Conservation (phyloP, 306 rosid species). For the Cucumis sativus region Cucumber_9930_V3 NC_026657.2:305001-305500, state of each 20-base stretch:
- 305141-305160: background rate
- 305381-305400: background rate
- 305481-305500: constrained; percentile 61
- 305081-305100: background rate
- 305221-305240: background rate
- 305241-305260: background rate
- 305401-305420: background rate
- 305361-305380: background rate
- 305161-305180: background rate
- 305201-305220: background rate
- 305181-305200: background rate
- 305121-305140: background rate
- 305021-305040: constrained; percentile 62
- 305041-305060: constrained; percentile 64
- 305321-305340: constrained; percentile 87
- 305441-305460: constrained; percentile 1
- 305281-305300: constrained; percentile 34
- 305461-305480: constrained; percentile 14
- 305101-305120: background rate
- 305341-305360: constrained; percentile 52
- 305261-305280: background rate
- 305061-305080: constrained; percentile 55
- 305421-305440: background rate
- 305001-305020: constrained; percentile 79
- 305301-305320: constrained; percentile 82